Evolutionary conservation across 441 rosid genomes (phyloP), one percentile per base, ranked within the genome.

Genomic region (Erodium chrysanthum): DNA sequence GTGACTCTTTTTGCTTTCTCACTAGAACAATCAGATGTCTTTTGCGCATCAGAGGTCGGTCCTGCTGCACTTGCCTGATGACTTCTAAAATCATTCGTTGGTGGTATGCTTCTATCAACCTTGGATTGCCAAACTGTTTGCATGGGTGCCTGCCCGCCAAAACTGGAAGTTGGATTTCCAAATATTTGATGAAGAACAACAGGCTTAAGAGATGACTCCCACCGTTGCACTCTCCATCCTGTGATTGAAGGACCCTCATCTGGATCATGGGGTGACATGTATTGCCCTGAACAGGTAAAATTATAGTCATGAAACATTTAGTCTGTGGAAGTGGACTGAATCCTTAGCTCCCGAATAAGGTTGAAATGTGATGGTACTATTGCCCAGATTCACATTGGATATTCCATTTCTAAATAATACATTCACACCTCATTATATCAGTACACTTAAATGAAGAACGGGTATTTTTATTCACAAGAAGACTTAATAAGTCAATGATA

Each of bases 191-290:
- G 98, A 73, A 95, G 88, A 81, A 95, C 97, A 69, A 92, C 99
- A 71, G 90, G 95, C 83, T 95, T 97, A 72, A 95, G 85, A 74
- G 97, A 88, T 66, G 98, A 90, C 77, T 95, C 98, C 98, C 99
- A 95, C 58, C 98, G 98, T 77, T 95, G 99, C 74, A 95, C 93
- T 77, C 98, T 89, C 99, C 97, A 92, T 44, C 99, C 98, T 58
- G 97, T 95, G 72, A 95, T 95, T 68, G 97, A 90, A 83, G 98
- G 99, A 70, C 99, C 99, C 79, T 95, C 99, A 76, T 92, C 99
- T 59, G 98, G 99, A 84, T 92, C 99, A 77, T 88, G 88, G 18
- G 98, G 99, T 54, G 99, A 95, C 99, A 95, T 92, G 74, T 92
- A 92, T 79, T 95, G 96, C 74, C 98, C 98, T 95, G 90, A 77